These are phyloP conservation scores for Magnusiomyces magnusii DNA, from an alignment of 1,139 yeast species.

Conservation along the genomic window DNA sequence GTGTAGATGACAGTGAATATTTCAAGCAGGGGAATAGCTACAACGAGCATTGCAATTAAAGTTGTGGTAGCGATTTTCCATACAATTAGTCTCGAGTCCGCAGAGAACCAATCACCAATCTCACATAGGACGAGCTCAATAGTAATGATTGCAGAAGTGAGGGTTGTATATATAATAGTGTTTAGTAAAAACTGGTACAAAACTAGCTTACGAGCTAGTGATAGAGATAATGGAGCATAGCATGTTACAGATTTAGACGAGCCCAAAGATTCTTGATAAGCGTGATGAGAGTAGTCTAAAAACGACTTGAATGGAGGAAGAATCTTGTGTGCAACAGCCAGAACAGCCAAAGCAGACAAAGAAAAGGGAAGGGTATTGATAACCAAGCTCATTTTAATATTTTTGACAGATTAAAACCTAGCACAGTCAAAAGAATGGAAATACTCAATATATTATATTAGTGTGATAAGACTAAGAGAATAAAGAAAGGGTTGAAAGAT, in stretches of 20 bases:
- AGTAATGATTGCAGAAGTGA: slow-evolving; percentile 21
- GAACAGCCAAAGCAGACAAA: slow-evolving; percentile 12
- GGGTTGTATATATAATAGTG: slow-evolving; percentile 12
- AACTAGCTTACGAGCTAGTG: neutral
- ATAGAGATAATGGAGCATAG: neutral
- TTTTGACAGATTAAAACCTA: too few species aligned
- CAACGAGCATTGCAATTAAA: slow-evolving; percentile 30
- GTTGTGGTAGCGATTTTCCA: slow-evolving; percentile 33
- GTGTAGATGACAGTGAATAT: slow-evolving; percentile 19
- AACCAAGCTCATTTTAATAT: slow-evolving; percentile 7
- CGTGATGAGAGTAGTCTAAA: neutral
- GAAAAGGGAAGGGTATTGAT: slow-evolving; percentile 14
- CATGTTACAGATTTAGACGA: neutral
- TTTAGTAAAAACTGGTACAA: slow-evolving; percentile 12
- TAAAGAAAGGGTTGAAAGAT: too few species aligned
- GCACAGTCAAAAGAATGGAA: too few species aligned
- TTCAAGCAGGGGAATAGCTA: slow-evolving; percentile 33
- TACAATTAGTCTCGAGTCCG: slow-evolving; percentile 25
- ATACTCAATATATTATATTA: neutral
- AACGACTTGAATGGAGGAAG: slow-evolving; percentile 4
- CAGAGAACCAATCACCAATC: slow-evolving; percentile 32
- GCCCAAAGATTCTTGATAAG: neutral
- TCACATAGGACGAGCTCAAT: slow-evolving; percentile 37
- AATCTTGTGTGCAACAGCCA: slow-evolving; percentile 11
- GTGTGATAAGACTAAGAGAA: too few species aligned